A percentile compares a stretch with the other conserved stretches of the same genome.
Conservation (phyloP, 1,284 basidiomycete species). For the Ustilago tritici region DNA sequence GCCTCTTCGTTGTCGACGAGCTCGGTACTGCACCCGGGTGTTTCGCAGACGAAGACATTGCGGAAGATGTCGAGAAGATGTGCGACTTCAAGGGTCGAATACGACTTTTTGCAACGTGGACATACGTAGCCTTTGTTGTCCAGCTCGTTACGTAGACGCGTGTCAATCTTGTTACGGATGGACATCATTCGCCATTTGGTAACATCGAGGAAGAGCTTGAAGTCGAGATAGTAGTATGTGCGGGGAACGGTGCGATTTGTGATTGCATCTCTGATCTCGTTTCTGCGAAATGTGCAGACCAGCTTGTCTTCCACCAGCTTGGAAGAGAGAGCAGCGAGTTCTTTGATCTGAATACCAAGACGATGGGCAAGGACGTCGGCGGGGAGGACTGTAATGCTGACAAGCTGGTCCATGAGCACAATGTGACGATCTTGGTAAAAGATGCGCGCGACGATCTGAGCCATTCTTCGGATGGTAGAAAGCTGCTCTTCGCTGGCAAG, state of each 20-base stretch:
- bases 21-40: constrained; percentile 74
- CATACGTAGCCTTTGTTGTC: constrained; percentile 97
- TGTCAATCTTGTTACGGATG: constrained; percentile 88
- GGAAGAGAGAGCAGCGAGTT: constrained; percentile 90
- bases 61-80: constrained; percentile 78
- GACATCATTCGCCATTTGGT: constrained; percentile 97
- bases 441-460: constrained; percentile 89
- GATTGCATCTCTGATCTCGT: constrained; percentile 55
- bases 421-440: constrained; percentile 95
- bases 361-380: constrained; percentile 90
- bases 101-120: constrained; percentile 85
- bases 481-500: constrained; percentile 62
- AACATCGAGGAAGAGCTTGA: constrained; percentile 93
- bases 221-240: constrained; percentile 93
- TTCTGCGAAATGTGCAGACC: constrained; percentile 70
- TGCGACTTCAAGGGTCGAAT: constrained; percentile 86
- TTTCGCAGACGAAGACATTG: constrained; percentile 66
- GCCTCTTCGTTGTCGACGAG: constrained; percentile 92
- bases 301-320: constrained; percentile 86
- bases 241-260: constrained; percentile 43
- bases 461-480: constrained; percentile 73
- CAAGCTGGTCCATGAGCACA: constrained; percentile 91
- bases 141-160: constrained; percentile 71
- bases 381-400: constrained; percentile 87
- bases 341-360: constrained; percentile 89